Conservation (phyloP, 2,329 filamentous ascomycete species). For the Coniochaeta ligniaria region DNA sequence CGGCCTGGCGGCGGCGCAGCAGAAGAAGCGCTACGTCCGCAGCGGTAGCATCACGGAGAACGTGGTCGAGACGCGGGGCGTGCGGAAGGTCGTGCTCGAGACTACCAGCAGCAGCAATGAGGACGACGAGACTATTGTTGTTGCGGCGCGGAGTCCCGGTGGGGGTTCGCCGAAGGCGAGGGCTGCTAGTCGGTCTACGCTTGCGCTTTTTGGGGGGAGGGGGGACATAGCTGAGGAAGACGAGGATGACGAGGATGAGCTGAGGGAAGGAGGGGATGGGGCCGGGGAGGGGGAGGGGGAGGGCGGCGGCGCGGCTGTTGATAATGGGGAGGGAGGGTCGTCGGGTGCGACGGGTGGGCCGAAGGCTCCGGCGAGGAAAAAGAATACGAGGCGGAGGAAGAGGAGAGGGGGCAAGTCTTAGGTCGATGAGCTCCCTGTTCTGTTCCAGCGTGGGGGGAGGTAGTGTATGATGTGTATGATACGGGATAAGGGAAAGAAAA, state of each 20-base stretch:
- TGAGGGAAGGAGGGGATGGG: conserved; percentile 19
- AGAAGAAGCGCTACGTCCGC: conserved; percentile 38
- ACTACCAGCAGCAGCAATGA: conserved; percentile 26
- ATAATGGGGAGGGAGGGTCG: neutral
- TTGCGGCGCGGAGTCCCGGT: neutral
- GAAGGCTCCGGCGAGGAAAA: conserved; percentile 17
- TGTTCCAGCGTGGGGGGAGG: neutral
- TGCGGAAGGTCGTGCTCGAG: conserved; percentile 65
- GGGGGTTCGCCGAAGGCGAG: neutral
- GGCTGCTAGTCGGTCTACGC: neutral
- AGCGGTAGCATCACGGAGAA: conserved; percentile 77
- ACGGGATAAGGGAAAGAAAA: neutral
- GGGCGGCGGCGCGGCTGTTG: conserved; percentile 1
- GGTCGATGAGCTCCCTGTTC: neutral
- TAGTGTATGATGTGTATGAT: neutral
- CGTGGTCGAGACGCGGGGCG: conserved; percentile 64
- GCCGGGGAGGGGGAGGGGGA: conserved; percentile 17
- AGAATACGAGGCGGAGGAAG: conserved; percentile 31
- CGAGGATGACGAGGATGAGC: conserved; percentile 7
- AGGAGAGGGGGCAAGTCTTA: conserved; percentile 24
- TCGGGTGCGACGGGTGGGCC: neutral
- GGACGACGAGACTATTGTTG: conserved; percentile 19
- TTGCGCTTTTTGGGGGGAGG: neutral
- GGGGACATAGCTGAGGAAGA: conserved; percentile 9
- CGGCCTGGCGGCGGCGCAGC: neutral